Evolutionary conservation across 2,329 filamentous ascomycete genomes (phyloP).

Genomic region (Penicillium sp.): DNA sequence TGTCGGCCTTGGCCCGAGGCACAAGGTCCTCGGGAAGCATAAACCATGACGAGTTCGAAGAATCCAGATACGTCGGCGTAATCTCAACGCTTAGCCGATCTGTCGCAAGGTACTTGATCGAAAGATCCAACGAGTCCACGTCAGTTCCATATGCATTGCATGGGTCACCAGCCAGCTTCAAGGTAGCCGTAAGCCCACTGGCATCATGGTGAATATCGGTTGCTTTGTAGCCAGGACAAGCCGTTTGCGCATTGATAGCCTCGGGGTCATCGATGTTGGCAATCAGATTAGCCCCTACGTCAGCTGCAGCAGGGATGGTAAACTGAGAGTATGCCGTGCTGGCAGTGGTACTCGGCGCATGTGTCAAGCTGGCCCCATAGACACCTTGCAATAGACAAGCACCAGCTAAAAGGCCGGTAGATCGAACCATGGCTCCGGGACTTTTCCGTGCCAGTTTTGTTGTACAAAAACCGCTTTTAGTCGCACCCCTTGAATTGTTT

Average conservation of each 20-base stretch:
- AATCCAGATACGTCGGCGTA: slow-evolving; percentile 61
- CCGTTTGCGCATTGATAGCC: slow-evolving; percentile 62
- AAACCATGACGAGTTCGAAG: slow-evolving; percentile 66
- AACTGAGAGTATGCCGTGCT: slow-evolving; percentile 35
- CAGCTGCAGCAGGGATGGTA: slow-evolving; percentile 50
- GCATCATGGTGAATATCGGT: slow-evolving; percentile 48
- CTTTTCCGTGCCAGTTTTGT: not conserved
- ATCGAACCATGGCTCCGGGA: not conserved
- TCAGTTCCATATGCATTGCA: slow-evolving; percentile 80
- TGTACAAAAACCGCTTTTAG: not conserved
- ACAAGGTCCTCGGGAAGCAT: slow-evolving; percentile 65
- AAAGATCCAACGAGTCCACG: slow-evolving; percentile 64
- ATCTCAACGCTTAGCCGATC: slow-evolving; percentile 72
- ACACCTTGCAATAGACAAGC: slow-evolving; percentile 28
- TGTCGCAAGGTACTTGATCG: slow-evolving; percentile 65
- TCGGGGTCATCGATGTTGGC: slow-evolving; percentile 66
- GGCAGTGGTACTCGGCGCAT: slow-evolving; percentile 13
- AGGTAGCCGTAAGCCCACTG: slow-evolving; percentile 52
- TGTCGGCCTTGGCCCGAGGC: slow-evolving; percentile 54
- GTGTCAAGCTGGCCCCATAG: slow-evolving; percentile 22
- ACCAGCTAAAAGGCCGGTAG: slow-evolving; percentile 17
- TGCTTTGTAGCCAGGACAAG: slow-evolving; percentile 63
- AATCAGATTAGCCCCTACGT: slow-evolving; percentile 51
- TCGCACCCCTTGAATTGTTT: not conserved
- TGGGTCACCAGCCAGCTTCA: slow-evolving; percentile 54